phyloP scores from a whole-genome alignment of 495 filamentous ascomycete genomes.

The Tuber calosporum region DNA sequence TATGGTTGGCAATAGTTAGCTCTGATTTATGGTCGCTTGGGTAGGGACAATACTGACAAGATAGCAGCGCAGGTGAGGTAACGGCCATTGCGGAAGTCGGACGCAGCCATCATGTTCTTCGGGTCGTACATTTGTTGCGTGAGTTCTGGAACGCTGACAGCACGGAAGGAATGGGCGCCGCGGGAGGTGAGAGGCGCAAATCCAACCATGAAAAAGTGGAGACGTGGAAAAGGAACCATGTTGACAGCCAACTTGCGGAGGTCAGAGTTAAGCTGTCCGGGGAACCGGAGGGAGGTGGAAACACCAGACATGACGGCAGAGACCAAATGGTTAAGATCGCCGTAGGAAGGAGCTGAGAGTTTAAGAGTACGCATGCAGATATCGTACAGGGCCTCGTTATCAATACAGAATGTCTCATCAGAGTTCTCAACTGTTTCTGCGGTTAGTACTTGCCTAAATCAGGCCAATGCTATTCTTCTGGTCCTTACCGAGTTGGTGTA shows the following conservation, averaged over 20 bases:
- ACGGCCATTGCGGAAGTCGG: constrained; percentile 98
- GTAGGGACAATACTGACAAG: constrained; percentile 49
- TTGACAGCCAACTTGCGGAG: constrained; percentile 99
- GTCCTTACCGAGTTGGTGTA: constrained; percentile 71
- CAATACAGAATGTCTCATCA: constrained; percentile 99
- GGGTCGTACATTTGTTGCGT: constrained; percentile 99
- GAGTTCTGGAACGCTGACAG: constrained; percentile 93
- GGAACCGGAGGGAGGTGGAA: constrained; percentile 97
- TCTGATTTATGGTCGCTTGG: constrained; percentile 2
- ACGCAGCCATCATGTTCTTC: constrained; percentile 99
- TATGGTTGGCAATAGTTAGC: constrained; percentile 44
- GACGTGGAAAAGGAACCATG: constrained; percentile 99
- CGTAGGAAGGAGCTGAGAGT: constrained; percentile 95
- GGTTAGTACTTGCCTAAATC: constrained; percentile 30
- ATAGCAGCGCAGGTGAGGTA: constrained; percentile 99
- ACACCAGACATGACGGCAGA: constrained; percentile 99
- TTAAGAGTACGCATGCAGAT: constrained; percentile 99
- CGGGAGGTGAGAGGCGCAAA: constrained; percentile 98
- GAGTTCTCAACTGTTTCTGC: constrained; percentile 79
- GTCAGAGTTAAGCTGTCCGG: constrained; percentile 99
- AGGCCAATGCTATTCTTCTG: constrained; percentile 26
- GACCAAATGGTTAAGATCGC: constrained; percentile 98
- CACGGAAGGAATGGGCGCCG: constrained; percentile 90
- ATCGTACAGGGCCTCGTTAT: constrained; percentile 99
- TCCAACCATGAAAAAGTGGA: constrained; percentile 99